These are phyloP conservation scores for Reticulascus tulasneorum DNA, from an alignment of 2,329 filamentous ascomycete genomes.

Conservation along the genomic window DNA sequence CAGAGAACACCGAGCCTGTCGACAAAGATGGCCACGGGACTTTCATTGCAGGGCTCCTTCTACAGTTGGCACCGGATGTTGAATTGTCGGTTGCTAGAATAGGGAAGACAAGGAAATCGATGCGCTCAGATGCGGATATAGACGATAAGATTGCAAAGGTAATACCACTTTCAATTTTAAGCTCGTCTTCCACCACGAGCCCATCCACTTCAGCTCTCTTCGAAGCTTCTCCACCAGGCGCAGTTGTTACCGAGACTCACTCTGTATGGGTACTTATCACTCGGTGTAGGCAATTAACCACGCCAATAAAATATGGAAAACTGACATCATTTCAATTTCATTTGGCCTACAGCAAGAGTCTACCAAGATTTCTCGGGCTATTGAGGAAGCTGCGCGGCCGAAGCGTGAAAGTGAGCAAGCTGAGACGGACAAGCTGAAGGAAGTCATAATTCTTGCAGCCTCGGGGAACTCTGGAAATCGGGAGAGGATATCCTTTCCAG, in stretches of 20 bases:
- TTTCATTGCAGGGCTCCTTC: conserved; percentile 1
- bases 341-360: background rate
- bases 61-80: conserved; percentile 1
- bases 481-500: background rate
- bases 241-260: background rate
- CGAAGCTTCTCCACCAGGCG: too few species aligned
- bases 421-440: background rate
- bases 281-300: conserved; percentile 1
- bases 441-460: background rate
- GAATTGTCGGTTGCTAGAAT: conserved; percentile 3
- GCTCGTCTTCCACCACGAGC: too few species aligned
- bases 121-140: background rate
- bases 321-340: conserved; percentile 5
- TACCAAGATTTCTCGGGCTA: background rate
- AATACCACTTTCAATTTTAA: too few species aligned
- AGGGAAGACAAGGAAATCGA: background rate
- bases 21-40: conserved; percentile 4
- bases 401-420: too few species aligned
- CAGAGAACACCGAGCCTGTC: background rate
- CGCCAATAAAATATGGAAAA: conserved; percentile 1
- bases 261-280: background rate
- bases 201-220: too few species aligned
- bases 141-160: conserved; percentile 1
- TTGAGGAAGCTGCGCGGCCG: too few species aligned
- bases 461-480: conserved; percentile 2